Base-by-base conservation (phyloP, 139 green algal species). In the Chlamydomonas schloesseri region DNA sequence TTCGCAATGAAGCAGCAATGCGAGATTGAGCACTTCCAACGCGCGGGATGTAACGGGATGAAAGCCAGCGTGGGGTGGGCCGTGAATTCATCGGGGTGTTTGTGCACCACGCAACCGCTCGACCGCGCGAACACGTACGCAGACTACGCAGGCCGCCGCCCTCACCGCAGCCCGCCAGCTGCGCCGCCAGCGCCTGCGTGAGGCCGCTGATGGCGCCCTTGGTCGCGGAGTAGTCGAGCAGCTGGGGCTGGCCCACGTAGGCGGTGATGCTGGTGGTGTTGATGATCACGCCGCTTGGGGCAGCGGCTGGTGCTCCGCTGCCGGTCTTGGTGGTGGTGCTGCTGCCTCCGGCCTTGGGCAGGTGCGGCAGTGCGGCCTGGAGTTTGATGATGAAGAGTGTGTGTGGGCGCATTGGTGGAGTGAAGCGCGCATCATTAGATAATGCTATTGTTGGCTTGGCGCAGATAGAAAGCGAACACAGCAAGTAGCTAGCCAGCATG, bases 161-260 rank as follows among this genome's bases (percentile, higher is more conserved):
- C 89, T 4, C 55, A 89, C 90, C 90, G 75, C 91, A 82, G 70
- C 82, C n/a, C 1, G 86, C 88, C 47, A 96, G 89, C 81, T 93
- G 89, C 62, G 77, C 55, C 15, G 90, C 62, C 28, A 96, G 84
- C 15, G 80, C 90, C 42, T 93, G 88, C 5, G 93, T 96, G 84
- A 96, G 94, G n/a, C 64, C 42, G 0, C 89, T 72, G 81, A 94
- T 95, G 85, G 91, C 90, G 14, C 91, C 94, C 90, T 97, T 97
- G 60, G 94, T 95, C 57, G 88, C 81, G 31, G 76, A 87, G 86
- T 96, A 95, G 55, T 91, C 88, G 62, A 92, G 53, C 83, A 94
- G 75, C 34, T 84, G 69, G 20, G 71, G 28, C 50, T 81, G 60
- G 71, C 89, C 92, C 82, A 47, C 90, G 87, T 95, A 97, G 17